Percentiles rank a stretch among this genome's conserved stretches.
Evolutionary conservation across 352 stramenopile genomes (phyloP).

Genomic region (Phytophthora hibernalis): DNA sequence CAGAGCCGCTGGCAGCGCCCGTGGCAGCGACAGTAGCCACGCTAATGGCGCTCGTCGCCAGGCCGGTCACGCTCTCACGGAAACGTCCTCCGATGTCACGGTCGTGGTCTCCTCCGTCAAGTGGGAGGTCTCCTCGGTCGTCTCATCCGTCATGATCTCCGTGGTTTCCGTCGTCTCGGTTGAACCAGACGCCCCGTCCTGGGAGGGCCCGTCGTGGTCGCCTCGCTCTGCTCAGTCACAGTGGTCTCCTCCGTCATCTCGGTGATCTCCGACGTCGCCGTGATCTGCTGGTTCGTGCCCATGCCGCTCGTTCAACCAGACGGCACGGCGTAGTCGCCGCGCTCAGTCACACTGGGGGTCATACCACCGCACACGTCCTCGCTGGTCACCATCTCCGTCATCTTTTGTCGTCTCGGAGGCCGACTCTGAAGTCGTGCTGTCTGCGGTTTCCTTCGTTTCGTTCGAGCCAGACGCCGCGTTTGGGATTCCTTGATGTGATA

Average conservation of each 20-base stretch:
- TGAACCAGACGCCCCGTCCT: background rate
- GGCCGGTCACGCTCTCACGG: background rate
- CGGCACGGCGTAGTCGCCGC: background rate
- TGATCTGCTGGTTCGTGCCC: background rate
- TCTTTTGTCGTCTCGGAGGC: too few relatives aligned
- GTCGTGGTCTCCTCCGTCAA: too few relatives aligned
- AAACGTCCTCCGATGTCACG: too few relatives aligned
- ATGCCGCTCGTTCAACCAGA: background rate
- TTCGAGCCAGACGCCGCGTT: too few relatives aligned
- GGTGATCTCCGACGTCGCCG: background rate
- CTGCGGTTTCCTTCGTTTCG: too few relatives aligned
- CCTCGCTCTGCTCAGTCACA: constrained; percentile 1
- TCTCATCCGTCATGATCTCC: background rate
- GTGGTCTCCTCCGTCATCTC: constrained; percentile 3
- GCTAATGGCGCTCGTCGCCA: background rate
- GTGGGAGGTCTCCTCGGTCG: too few relatives aligned
- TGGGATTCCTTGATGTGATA: too few relatives aligned
- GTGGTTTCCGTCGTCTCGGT: constrained; percentile 3
- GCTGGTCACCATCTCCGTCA: background rate
- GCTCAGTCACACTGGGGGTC: background rate
- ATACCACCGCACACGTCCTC: background rate
- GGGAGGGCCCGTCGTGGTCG: background rate
- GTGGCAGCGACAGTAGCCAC: background rate
- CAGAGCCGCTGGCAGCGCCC: too few relatives aligned
- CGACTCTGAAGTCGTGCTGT: too few relatives aligned